Evolutionary conservation across 2,329 filamentous ascomycete genomes (phyloP), one percentile per base, ranked within the genome.

Genomic region (Aureobasidium vineae): DNA sequence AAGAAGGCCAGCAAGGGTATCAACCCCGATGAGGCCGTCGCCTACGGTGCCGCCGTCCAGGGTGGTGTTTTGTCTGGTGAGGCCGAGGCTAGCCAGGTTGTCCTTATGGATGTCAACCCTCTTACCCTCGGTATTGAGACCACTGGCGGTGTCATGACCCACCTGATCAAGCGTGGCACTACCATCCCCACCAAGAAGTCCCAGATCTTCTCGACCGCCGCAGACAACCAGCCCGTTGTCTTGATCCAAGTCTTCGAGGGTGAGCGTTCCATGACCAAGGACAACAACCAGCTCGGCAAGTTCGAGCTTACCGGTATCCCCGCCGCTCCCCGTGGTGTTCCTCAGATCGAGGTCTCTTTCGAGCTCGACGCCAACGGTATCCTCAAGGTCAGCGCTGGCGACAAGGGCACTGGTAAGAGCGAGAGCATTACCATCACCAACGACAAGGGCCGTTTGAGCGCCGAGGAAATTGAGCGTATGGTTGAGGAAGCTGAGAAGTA

Each of bases 1-100:
- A 98, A 98, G 91, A 93, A 95, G 86, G 92, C 93, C 74, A 93
- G 90, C 86, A 98, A 98, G 91, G 92, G 92, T 82, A 97, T 99
- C 80, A 98, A 98, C 88, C 95, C 95, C 74, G 95, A 99, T 77
- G 95, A 98, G 85, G 95, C 95, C 83, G 95, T 98, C 73, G 95
- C 95, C 77, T 98, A 93, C 79, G 95, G 95, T 83, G 95, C 95
- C 70, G 94, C 95, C 73, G 92, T 98, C 73, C 95, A 99, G 83
- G 95, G 90, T 83, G 94, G 93, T 89, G 88, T 98, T 76, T 85
- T 99, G 70, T 90, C 92, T 73, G 92, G 92, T 72, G 92, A 97
- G 82, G 86, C 90, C 76, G 90, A 71, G 70, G 90, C 91, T 70
- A 84, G 81, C n/a, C 87, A 88, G 4, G 79, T 97, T 70, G 91